Evolutionary conservation across 768 basidiomycete genomes (phyloP).

Genomic region (Lactarius akahatsu): DNA sequence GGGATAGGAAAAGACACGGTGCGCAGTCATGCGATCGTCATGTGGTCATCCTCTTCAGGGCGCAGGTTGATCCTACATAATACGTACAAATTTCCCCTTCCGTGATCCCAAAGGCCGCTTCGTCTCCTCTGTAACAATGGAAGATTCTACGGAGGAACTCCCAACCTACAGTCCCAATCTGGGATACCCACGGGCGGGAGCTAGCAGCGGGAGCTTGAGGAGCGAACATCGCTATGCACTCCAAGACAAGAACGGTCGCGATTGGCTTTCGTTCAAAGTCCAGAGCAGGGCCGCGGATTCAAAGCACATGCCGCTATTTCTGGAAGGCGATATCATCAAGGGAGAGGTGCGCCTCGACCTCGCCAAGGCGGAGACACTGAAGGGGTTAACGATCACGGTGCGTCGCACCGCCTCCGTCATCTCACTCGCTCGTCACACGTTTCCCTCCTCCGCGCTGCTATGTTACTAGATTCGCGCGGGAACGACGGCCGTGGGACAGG

Average conservation of each 20-base stretch:
- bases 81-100: neutral
- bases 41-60: neutral
- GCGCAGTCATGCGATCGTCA: neutral
- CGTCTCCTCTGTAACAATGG: neutral
- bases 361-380: conserved; percentile 20
- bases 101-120: neutral
- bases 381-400: conserved; percentile 21
- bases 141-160: neutral
- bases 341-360: conserved; percentile 22
- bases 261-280: conserved; percentile 21
- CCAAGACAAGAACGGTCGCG: neutral
- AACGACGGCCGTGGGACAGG: conserved; percentile 20
- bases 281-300: conserved; percentile 21
- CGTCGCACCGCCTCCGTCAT: neutral
- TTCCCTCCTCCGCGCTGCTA: too few species aligned
- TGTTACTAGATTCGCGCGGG: conserved; percentile 17
- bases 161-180: conserved; percentile 11
- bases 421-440: neutral
- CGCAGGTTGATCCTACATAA: neutral
- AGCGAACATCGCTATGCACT: conserved; percentile 16
- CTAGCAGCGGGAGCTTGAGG: neutral
- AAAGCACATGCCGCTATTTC: conserved; percentile 19
- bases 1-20: neutral
- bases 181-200: neutral
- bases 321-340: conserved; percentile 21